These are phyloP conservation scores for Alternaria incomplexa DNA, from an alignment of 2,329 filamentous ascomycete species.

Conservation along the genomic window DNA sequence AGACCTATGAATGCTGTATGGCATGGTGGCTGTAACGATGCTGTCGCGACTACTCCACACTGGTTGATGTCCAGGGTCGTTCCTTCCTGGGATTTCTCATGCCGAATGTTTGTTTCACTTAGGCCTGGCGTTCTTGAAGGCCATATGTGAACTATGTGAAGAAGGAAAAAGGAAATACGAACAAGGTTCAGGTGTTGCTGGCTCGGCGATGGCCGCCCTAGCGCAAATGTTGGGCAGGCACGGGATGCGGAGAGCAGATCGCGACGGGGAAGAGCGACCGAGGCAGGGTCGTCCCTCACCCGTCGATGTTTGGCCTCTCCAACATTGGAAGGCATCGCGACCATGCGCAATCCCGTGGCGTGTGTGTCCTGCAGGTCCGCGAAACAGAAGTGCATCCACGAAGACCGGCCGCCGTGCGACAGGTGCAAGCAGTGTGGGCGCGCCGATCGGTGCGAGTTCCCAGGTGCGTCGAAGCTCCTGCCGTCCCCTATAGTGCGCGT, in stretches of 20 bases:
- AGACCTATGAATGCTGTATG: background rate
- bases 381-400: slow-evolving; percentile 50
- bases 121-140: background rate
- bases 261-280: background rate
- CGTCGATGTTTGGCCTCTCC: background rate
- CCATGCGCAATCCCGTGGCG: slow-evolving; percentile 50
- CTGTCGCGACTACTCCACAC: background rate
- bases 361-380: slow-evolving; percentile 48
- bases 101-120: background rate
- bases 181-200: background rate
- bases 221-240: background rate
- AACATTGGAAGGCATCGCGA: background rate
- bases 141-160: too few relatives aligned
- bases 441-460: slow-evolving; percentile 36
- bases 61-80: background rate
- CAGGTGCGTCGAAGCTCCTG: background rate
- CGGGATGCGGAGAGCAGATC: slow-evolving; percentile 4
- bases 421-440: slow-evolving; percentile 45
- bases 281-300: background rate
- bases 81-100: background rate
- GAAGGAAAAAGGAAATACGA: background rate
- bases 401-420: slow-evolving; percentile 48
- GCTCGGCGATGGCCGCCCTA: background rate
- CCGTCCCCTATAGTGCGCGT: background rate
- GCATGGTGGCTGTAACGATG: background rate